These are phyloP conservation scores for Achaetomium macrosporum DNA, from an alignment of 2,329 filamentous ascomycete genomes.

Conservation along the genomic window DNA sequence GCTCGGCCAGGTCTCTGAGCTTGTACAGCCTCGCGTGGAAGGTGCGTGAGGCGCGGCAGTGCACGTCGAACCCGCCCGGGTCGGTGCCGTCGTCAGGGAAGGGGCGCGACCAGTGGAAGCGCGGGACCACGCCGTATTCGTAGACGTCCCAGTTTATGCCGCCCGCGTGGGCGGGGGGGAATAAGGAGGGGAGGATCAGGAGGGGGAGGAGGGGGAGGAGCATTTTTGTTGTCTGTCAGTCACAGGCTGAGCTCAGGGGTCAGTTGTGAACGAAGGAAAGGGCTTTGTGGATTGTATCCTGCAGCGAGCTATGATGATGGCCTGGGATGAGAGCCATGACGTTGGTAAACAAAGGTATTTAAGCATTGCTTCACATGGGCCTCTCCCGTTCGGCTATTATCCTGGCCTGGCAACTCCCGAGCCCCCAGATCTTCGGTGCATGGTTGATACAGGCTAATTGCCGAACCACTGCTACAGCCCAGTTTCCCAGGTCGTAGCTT, in stretches of 20 bases:
- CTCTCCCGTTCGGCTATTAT: conserved; percentile 5
- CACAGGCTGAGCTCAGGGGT: too few relatives aligned
- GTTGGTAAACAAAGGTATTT: background rate
- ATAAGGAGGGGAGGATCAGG: background rate
- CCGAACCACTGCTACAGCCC: background rate
- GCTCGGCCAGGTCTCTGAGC: conserved; percentile 24
- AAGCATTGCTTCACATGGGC: background rate
- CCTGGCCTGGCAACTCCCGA: conserved; percentile 7
- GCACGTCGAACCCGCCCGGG: conserved; percentile 27
- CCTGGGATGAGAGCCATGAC: background rate
- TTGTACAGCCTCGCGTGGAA: conserved; percentile 29
- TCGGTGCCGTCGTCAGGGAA: conserved; percentile 28
- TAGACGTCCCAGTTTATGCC: conserved; percentile 29
- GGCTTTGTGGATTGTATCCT: background rate
- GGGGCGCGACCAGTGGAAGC: conserved; percentile 29
- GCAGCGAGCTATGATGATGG: too few relatives aligned
- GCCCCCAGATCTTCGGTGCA: conserved; percentile 5
- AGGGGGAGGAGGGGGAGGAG: background rate
- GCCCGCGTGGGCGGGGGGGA: conserved; percentile 4
- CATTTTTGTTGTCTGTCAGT: too few relatives aligned
- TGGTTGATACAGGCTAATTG: conserved; percentile 18
- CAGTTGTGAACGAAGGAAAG: background rate
- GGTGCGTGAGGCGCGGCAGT: conserved; percentile 25
- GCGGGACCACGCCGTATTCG: conserved; percentile 25
- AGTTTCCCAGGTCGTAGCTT: background rate